Conservation (phyloP, 495 filamentous ascomycete genomes). For the Aspergillus leporis region DNA sequence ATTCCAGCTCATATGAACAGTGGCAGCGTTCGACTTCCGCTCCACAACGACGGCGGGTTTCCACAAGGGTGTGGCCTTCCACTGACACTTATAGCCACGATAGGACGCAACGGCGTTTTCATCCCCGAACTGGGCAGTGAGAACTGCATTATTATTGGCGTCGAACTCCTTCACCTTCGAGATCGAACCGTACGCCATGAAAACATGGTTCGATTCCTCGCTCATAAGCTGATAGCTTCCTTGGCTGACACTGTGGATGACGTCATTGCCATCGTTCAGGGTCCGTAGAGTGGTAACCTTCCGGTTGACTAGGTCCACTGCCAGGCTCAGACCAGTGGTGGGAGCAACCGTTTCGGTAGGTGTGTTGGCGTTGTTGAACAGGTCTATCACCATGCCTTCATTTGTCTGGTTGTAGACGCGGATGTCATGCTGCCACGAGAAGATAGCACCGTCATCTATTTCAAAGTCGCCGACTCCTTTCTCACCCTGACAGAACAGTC, state of each 20-base stretch:
- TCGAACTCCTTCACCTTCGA: conserved; percentile 51
- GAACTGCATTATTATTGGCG: conserved; percentile 30
- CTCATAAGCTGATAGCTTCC: conserved; percentile 48
- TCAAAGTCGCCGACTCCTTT: conserved; percentile 45
- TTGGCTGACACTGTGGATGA: conserved; percentile 45
- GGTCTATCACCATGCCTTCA: conserved; percentile 25
- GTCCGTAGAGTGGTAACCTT: conserved; percentile 38
- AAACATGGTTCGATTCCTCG: conserved; percentile 36
- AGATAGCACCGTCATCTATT: conserved; percentile 36
- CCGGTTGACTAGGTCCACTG: conserved; percentile 40
- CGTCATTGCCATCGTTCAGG: conserved; percentile 33
- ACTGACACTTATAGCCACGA: conserved; percentile 41
- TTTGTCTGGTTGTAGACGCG: conserved; percentile 39
- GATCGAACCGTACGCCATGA: conserved; percentile 52
- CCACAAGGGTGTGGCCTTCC: conserved; percentile 42
- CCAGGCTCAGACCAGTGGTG: conserved; percentile 40
- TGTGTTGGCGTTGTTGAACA: conserved; percentile 42
- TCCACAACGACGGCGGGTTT: conserved; percentile 30
- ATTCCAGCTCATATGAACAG: conserved; percentile 43
- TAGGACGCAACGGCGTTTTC: conserved; percentile 42
- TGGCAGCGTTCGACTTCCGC: conserved; percentile 17
- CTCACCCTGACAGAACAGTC: conserved; percentile 30
- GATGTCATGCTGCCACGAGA: conserved; percentile 48
- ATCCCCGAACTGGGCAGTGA: conserved; percentile 39
- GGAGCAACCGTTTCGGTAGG: conserved; percentile 26